Base-by-base conservation (phyloP, 345 rosid genomes). In the Clarkia xantiana region DNA sequence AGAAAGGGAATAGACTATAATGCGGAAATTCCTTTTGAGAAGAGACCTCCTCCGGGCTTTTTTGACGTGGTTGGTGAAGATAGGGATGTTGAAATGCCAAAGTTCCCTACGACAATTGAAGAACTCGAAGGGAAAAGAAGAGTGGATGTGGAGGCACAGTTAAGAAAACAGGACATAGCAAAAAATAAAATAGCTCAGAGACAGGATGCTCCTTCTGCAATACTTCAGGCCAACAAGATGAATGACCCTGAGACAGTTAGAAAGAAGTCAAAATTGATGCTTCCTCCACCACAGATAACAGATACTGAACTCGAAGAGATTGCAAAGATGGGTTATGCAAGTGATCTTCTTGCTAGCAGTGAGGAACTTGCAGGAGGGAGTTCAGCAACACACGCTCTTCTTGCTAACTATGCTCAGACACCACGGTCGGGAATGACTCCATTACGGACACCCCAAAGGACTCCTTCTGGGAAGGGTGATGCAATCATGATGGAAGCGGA, bases 401-500 rank as follows among this genome's bases (percentile, higher is more conserved):
- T 91, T 39, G 86, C 96, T 40, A 84, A 86, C 71, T 84, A 87
- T 73, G 69, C 84, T 13, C 94, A 80, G 55, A 84, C 99, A 42
- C 96, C 94, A 15, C 75, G 71, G 53, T 90, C 62, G 56, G 95
- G 94, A 51, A 80, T 84, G 90, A 82, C 96, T 17, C 96, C 96
- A 18, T 40, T 78, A 44, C 78, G 86, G n/a, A 84, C 96, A 38
- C 96, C 99, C 1, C 96, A 84, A 59, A 82, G 99, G 60, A 93
- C 99, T 51, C 96, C 99, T 61, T 66, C 95, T 52, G 95, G 95
- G 55, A 87, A 84, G 67, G 95, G 96, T 52, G 99, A 93, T 70
- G 82, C 99, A 53, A 74, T 93, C 49, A 82, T 87, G 96, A 87
- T 84, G 99, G 99, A 93, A 71, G 99, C 99, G 51, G 94, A 93